Percentiles rank a stretch among this genome's conserved stretches.
phyloP scores from a whole-genome alignment of 2,329 filamentous ascomycete genomes.

The Zarea fungicola region DNA sequence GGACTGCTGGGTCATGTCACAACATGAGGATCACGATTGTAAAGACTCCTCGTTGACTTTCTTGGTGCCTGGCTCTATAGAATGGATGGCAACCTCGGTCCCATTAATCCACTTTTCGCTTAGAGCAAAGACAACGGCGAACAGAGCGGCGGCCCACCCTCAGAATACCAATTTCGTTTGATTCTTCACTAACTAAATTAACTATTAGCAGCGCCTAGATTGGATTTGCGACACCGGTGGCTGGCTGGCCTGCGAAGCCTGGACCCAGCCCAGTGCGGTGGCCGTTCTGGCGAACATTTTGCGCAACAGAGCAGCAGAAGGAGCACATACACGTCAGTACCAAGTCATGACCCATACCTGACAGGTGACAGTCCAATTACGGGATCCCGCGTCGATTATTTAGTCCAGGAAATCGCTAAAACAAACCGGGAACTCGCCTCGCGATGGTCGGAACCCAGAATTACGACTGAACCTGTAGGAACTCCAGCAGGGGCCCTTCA shows the following conservation, averaged over 20 bases:
- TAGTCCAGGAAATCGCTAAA: background rate
- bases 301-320: no score
- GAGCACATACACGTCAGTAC: no score
- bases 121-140: background rate
- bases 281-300: background rate
- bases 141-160: conserved; percentile 1
- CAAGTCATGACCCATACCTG: no score
- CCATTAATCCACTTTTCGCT: conserved; percentile 2
- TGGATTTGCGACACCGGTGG: background rate
- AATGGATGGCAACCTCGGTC: no score
- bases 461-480: background rate
- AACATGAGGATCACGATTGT: background rate
- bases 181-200: no score
- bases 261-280: background rate
- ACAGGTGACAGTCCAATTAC: no score
- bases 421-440: background rate
- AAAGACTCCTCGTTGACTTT: no score
- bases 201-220: conserved; percentile 1
- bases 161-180: conserved; percentile 8
- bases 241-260: background rate
- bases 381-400: no score
- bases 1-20: background rate
- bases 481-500: background rate
- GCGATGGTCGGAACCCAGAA: background rate
- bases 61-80: no score